Base-by-base conservation (phyloP, 139 green algal genomes). In the Mesotaenium endlicherianum region DNA sequence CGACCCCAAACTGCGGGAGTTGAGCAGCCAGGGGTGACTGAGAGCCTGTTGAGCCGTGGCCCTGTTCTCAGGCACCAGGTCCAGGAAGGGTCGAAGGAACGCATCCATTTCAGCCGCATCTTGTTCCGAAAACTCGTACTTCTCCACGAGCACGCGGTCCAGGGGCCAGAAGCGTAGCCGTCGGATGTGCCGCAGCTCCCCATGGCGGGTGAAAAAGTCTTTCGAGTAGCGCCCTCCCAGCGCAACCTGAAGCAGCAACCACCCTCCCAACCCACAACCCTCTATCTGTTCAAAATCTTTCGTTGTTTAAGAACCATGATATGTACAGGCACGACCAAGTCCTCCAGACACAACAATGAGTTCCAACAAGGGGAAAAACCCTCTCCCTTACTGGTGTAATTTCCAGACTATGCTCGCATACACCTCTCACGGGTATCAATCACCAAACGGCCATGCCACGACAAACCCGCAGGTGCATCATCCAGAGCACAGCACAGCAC, bases 41-140 rank as follows among this genome's bases (percentile, higher is more conserved):
- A 99, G 89, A 86, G 94, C 92, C 70, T 97, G 68, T 0, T 59
- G 83, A 2, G 96, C 96, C 1, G 94, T 97, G 8, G 94, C 94
- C 0, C 96, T 92, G 68, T 92, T 86, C 47, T 93, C 89, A 0
- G 95, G 95, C 26, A 91, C 77, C 41, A 94, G 97, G 38, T 95
- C 89, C 42, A 99, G 92, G 94, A 99, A 97, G 34, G 94, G 94
- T 70, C 92, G 40, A 81, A 99, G 86, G 87, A 99, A 99, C 70
- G 87, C 87, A 1, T 91, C 68, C 58, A 99, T 50, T 17, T 64
- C 89, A 14, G 88, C 3, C 0, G 96, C 95, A 90, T 99, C 95
- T 0, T 91, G 75, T 11, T 77, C 70, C 41, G 83, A 40, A 43
- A 99, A 86, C 26, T 92, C 81, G 89, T 99, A 98, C 89, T 98